Evolutionary conservation across 306 rosid species (phyloP), one percentile per base, ranked within the genome.

Genomic region (Gastrolobium villosum): DNA sequence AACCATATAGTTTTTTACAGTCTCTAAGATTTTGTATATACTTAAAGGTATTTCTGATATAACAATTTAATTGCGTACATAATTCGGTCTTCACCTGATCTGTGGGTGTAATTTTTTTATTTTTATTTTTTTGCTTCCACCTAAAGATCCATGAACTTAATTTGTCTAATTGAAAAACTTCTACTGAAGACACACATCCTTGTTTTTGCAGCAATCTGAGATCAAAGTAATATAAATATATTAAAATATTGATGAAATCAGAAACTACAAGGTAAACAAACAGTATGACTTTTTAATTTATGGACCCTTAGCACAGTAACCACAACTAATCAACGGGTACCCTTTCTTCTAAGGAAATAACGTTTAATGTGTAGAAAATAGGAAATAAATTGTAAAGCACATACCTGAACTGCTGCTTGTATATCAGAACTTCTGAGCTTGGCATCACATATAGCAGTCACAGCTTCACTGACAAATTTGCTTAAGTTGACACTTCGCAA

Each of bases 381-480:
- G 60, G 65, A 63, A 70, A 77, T 43, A 61, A 48, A 83, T 6
- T 2, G 63, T 14, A 53, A 63, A 36, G 39, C 64, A 70, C 70
- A 80, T 82, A 96, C 99, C 93, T 96, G 99, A 59, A 93, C 97
- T 41, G 97, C 98, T 66, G 99, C 98, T 76, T 93, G 96, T 75
- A 96, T 88, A 79, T 96, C 99, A 62, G 97, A 93, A 35, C 88
- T 84, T 89, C 96, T 88, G 81, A 96, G 97, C 60, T 89, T 96
- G 64, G 99, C 99, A 41, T 96, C 99, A 78, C 98, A 93, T 64
- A 96, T 93, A 59, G 99, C 91, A 52, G 96, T 76, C 70, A 96
- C 98, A 43, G 99, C 99, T 89, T 96, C 99, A 74, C 97, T 96
- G 57, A 93, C 99, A 90, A 96, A 96, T 90, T 96, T 96, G 87